A percentile compares a stretch with the other conserved stretches of the same genome.
Evolutionary conservation across 1,139 yeast species (phyloP).

Genomic region (Blastobotrys buckinghamii): DNA sequence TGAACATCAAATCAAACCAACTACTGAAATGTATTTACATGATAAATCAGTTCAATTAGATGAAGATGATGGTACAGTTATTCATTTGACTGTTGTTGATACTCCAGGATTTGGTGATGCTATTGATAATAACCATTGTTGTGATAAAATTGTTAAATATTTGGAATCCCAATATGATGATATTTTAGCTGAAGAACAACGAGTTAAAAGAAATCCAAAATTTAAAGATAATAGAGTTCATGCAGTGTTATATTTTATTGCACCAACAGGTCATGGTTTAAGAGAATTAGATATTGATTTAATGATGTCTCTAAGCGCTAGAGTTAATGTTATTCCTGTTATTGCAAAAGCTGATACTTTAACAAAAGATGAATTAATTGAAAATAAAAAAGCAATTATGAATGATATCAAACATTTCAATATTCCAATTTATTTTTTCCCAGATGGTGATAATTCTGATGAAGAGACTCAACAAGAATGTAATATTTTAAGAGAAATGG

Average conservation of each 20-base stretch:
- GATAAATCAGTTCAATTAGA: slow-evolving; percentile 18
- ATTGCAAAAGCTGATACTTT: slow-evolving; percentile 83
- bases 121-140: slow-evolving; percentile 61
- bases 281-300: slow-evolving; percentile 71
- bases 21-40: slow-evolving; percentile 18
- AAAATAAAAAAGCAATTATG: slow-evolving; percentile 57
- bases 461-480: slow-evolving; percentile 77
- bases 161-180: slow-evolving; percentile 89
- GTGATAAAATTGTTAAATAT: slow-evolving; percentile 64
- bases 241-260: slow-evolving; percentile 61
- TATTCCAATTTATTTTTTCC: slow-evolving; percentile 82
- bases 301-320: slow-evolving; percentile 68
- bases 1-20: slow-evolving; percentile 14
- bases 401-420: slow-evolving; percentile 71
- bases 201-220: slow-evolving; percentile 78
- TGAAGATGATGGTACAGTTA: slow-evolving; percentile 55
- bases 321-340: slow-evolving; percentile 85
- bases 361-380: slow-evolving; percentile 64
- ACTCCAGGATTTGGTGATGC: slow-evolving; percentile 82
- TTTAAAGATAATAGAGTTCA: slow-evolving; percentile 72
- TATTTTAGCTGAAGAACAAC: slow-evolving; percentile 83
- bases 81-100: slow-evolving; percentile 53
- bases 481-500: slow-evolving; percentile 60
- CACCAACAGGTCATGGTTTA: slow-evolving; percentile 72
- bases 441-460: slow-evolving; percentile 50